A percentile compares a stretch with the other conserved stretches of the same genome.
Conservation (phyloP, 768 basidiomycete genomes). For the Lactarius psammicola region DNA sequence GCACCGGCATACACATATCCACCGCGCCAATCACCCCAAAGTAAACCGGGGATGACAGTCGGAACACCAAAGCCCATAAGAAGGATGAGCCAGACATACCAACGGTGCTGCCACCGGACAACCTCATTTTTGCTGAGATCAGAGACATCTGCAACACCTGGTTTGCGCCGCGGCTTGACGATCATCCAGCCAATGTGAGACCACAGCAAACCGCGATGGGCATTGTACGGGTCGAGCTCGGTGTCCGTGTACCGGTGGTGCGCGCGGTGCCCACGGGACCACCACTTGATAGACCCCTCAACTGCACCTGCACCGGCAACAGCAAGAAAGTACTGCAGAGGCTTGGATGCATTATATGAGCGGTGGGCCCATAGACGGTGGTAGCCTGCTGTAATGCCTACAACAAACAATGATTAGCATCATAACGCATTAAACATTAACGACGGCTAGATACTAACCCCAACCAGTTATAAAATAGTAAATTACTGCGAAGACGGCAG, state of each 20-base stretch:
- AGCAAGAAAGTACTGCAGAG: constrained; percentile 83
- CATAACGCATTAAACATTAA: neutral
- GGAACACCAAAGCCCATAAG: constrained; percentile 72
- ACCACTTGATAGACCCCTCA: constrained; percentile 98
- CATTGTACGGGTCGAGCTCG: constrained; percentile 93
- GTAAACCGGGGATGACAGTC: constrained; percentile 69
- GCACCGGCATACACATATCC: constrained; percentile 86
- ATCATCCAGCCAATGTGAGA: constrained; percentile 94
- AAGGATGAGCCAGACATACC: constrained; percentile 71
- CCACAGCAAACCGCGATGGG: constrained; percentile 83
- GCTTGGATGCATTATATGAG: constrained; percentile 85
- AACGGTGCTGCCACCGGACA: constrained; percentile 83
- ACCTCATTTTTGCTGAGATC: constrained; percentile 80
- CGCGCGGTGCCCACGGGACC: constrained; percentile 96
- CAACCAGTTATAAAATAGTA: constrained; percentile 84
- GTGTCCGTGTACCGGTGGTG: constrained; percentile 98
- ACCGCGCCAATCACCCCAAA: constrained; percentile 85
- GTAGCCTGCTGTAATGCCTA: constrained; percentile 90
- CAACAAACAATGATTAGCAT: neutral
- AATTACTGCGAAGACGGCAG: constrained; percentile 59
- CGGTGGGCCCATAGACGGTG: constrained; percentile 98
- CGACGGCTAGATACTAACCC: constrained; percentile 49
- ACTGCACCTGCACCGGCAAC: constrained; percentile 88
- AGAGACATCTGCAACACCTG: constrained; percentile 86
- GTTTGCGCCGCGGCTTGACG: constrained; percentile 83